A percentile compares a stretch with the other conserved stretches of the same genome.
Conservation (phyloP, 768 basidiomycete genomes). For the Tephrocybe sp. region DNA sequence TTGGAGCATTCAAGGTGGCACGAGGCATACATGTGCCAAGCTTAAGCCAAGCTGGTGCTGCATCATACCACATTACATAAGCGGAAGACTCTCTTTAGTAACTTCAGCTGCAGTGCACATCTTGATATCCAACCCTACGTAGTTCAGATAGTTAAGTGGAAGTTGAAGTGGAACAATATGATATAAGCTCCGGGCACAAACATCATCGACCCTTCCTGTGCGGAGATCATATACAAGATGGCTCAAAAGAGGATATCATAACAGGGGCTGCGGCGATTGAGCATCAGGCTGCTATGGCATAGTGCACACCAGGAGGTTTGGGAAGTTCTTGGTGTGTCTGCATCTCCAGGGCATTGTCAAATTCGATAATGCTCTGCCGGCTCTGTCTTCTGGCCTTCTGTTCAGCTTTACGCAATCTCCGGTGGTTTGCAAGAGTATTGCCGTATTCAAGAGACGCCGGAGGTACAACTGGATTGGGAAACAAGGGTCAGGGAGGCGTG, state of each 20-base stretch:
- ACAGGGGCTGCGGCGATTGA: too few relatives aligned
- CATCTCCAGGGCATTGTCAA: conserved; percentile 5
- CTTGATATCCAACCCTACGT: too few relatives aligned
- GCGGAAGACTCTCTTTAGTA: too few relatives aligned
- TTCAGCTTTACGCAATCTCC: conserved; percentile 6
- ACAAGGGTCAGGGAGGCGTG: not conserved
- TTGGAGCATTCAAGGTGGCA: too few relatives aligned
- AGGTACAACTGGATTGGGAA: conserved; percentile 10
- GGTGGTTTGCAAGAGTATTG: conserved; percentile 8
- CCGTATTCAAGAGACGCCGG: conserved; percentile 16
- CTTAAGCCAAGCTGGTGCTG: too few relatives aligned
- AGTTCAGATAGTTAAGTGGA: not conserved
- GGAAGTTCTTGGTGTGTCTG: not conserved
- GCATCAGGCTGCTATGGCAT: not conserved
- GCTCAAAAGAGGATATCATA: too few relatives aligned
- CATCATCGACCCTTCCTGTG: not conserved
- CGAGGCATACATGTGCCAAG: too few relatives aligned
- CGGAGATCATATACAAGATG: too few relatives aligned
- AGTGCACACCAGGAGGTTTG: conserved; percentile 8
- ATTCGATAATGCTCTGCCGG: conserved; percentile 14
- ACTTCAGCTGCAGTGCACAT: too few relatives aligned
- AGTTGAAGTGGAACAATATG: not conserved
- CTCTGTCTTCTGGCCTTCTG: conserved; percentile 10
- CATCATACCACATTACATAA: too few relatives aligned
- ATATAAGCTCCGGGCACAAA: not conserved